phyloP scores from a whole-genome alignment of 2,329 filamentous ascomycete species.

The Colletotrichum sp. region DNA sequence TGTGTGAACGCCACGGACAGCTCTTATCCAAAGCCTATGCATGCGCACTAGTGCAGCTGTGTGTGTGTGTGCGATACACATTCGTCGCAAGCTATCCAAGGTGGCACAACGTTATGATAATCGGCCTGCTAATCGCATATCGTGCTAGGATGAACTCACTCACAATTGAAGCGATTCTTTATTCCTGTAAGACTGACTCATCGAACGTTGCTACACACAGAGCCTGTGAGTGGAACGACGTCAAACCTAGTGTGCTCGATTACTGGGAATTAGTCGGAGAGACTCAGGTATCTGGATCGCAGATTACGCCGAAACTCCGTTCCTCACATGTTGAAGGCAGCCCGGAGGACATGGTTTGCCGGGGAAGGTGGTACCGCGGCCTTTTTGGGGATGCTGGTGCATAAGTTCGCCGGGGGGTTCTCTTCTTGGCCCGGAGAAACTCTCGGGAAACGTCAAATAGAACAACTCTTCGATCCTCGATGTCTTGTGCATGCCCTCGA shows the following conservation, averaged over 20 bases:
- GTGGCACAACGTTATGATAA: background rate
- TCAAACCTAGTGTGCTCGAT: background rate
- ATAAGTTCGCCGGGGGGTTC: background rate
- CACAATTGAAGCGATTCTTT: background rate
- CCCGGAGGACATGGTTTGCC: background rate
- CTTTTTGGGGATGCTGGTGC: background rate
- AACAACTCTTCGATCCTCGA: background rate
- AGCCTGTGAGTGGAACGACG: background rate
- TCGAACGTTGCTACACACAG: background rate
- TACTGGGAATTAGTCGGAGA: background rate
- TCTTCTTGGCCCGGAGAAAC: slow-evolving; percentile 9
- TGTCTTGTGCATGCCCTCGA: background rate
- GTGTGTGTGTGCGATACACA: background rate
- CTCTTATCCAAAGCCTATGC: background rate
- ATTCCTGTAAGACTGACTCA: background rate
- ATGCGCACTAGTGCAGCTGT: background rate
- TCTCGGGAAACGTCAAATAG: background rate
- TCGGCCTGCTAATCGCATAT: background rate
- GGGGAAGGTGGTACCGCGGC: background rate
- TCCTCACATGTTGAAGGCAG: background rate
- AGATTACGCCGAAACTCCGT: slow-evolving; percentile 1
- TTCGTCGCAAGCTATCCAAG: background rate
- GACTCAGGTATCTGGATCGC: background rate
- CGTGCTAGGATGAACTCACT: background rate
- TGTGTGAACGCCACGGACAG: background rate